Conservation (phyloP, 768 basidiomycete species). For the Pluteus cervinus region DNA sequence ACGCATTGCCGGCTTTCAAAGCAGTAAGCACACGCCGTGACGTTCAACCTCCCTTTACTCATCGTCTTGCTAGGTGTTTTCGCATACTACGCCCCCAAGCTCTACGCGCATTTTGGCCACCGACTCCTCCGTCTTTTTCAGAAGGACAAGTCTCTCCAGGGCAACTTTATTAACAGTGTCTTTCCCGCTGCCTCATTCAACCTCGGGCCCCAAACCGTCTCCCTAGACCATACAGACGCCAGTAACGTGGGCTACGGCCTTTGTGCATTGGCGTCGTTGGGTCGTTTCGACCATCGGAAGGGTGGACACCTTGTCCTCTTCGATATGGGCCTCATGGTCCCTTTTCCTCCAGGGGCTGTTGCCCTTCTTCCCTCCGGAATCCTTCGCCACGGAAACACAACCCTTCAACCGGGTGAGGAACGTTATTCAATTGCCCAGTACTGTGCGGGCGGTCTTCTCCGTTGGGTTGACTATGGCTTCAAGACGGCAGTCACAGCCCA, state of each 20-base stretch:
- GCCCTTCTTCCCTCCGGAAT: constrained; percentile 4
- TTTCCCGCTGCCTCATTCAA: constrained; percentile 1
- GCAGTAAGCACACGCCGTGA: constrained; percentile 9
- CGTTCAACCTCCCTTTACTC: background rate
- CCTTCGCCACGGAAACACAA: constrained; percentile 3
- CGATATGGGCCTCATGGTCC: background rate
- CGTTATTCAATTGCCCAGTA: constrained; percentile 8
- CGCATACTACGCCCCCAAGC: constrained; percentile 14
- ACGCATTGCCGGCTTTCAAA: constrained; percentile 15
- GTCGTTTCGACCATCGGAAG: background rate
- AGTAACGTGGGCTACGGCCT: background rate
- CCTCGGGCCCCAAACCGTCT: constrained; percentile 2
- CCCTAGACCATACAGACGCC: background rate
- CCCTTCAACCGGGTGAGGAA: background rate
- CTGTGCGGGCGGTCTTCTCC: constrained; percentile 9
- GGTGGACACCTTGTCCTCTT: background rate
- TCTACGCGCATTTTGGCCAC: constrained; percentile 12
- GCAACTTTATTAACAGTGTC: constrained; percentile 17
- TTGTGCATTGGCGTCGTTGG: constrained; percentile 1
- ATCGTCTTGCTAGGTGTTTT: constrained; percentile 9
- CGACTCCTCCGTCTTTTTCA: constrained; percentile 7
- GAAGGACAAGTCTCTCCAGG: constrained; percentile 5
- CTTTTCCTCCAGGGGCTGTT: background rate
- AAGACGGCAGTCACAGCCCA: constrained; percentile 11
- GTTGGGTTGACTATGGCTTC: background rate